These are phyloP conservation scores for Geotrichum phurueaensis DNA, from an alignment of 1,139 yeast genomes.

Conservation along the genomic window DNA sequence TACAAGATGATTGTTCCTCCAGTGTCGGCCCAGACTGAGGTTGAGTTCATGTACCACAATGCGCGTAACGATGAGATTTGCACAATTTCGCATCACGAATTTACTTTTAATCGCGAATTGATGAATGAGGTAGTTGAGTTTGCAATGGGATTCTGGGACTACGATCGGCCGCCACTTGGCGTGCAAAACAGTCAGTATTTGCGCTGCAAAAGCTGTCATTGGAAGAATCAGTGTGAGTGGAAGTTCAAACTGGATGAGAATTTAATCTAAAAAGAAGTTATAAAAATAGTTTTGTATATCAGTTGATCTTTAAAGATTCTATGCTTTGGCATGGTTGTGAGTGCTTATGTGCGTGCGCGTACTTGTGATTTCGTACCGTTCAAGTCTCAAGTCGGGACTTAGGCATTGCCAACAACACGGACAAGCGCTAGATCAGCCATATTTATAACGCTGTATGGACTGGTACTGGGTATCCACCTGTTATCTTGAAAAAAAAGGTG, in stretches of 20 bases:
- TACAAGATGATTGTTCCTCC: background rate
- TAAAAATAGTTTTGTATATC: background rate
- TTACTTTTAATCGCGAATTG: slow-evolving; percentile 20
- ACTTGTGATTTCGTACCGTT: background rate
- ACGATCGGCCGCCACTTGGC: slow-evolving; percentile 28
- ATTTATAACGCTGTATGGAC: no score
- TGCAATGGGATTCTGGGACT: slow-evolving; percentile 30
- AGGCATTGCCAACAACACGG: background rate
- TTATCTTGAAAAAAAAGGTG: no score
- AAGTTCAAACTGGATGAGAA: background rate
- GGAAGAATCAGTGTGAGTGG: slow-evolving; percentile 25
- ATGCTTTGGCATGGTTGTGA: background rate
- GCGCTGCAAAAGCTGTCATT: slow-evolving; percentile 25
- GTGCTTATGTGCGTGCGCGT: background rate
- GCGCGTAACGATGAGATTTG: slow-evolving; percentile 3
- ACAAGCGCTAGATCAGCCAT: no score
- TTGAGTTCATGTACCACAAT: slow-evolving; percentile 3
- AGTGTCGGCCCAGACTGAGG: background rate
- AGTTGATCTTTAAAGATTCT: no score
- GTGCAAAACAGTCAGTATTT: slow-evolving; percentile 22
- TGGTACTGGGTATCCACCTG: no score
- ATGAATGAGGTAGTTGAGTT: slow-evolving; percentile 22
- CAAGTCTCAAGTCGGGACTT: background rate
- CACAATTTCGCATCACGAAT: slow-evolving; percentile 21
- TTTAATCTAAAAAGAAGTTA: background rate